Evolutionary conservation across 2,329 filamentous ascomycete genomes (phyloP).

Genomic region (Fusarium buxicola): DNA sequence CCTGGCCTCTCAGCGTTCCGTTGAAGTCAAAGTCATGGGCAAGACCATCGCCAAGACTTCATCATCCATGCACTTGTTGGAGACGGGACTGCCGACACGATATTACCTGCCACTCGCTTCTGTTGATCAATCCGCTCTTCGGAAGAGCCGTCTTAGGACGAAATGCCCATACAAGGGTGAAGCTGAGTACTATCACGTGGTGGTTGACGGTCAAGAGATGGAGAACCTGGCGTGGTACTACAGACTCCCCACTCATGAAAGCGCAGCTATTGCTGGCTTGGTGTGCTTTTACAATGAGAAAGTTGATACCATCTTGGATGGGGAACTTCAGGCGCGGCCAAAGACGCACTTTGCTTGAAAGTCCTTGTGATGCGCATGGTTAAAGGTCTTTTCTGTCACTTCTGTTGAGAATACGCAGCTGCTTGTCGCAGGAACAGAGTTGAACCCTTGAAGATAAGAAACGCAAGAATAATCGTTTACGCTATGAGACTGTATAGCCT

Average conservation of each 20-base stretch:
- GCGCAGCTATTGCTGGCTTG: conserved; percentile 64
- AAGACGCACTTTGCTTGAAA: conserved; percentile 43
- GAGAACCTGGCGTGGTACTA: conserved; percentile 74
- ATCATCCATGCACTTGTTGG: conserved; percentile 65
- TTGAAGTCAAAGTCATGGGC: conserved; percentile 63
- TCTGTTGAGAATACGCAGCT: too few relatives aligned
- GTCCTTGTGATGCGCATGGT: too few relatives aligned
- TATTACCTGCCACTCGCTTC: conserved; percentile 69
- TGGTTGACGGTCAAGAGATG: conserved; percentile 56
- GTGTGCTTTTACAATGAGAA: conserved; percentile 77
- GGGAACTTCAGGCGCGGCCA: conserved; percentile 52
- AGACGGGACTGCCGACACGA: conserved; percentile 68
- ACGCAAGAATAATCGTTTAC: too few relatives aligned
- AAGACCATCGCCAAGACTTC: conserved; percentile 59
- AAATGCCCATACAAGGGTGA: conserved; percentile 76
- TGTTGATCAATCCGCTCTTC: conserved; percentile 59
- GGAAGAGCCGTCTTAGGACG: conserved; percentile 63
- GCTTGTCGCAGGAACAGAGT: too few relatives aligned
- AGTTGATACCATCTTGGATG: conserved; percentile 71
- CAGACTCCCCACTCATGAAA: conserved; percentile 66
- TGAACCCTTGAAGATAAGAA: too few relatives aligned
- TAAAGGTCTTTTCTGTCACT: too few relatives aligned
- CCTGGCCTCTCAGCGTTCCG: conserved; percentile 63
- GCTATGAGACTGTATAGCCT: too few relatives aligned
- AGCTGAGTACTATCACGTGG: conserved; percentile 70